Evolutionary conservation across 192 early-diverging fungal species (phyloP), one percentile per base, ranked within the genome.

Genomic region (Chytriomyces confervae): DNA sequence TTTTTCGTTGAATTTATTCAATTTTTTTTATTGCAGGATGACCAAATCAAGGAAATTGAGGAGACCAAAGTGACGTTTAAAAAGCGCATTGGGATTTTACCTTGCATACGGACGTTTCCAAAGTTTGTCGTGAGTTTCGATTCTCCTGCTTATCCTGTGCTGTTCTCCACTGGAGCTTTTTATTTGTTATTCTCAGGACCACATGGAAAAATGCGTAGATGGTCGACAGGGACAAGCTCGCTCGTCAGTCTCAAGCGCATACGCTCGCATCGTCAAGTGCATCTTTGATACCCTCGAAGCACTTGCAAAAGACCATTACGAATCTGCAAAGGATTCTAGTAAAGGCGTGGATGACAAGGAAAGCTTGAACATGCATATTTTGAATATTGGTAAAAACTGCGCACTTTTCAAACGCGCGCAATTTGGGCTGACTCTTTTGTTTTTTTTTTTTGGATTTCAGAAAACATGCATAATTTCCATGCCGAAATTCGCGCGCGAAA

Each of bases 401-500:
- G 51, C 36, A 20, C 63, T 63, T 65, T 18, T 9, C 63, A 86
- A 48, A 63, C 2, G 36, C 36, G 4, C 4, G 10, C 6, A n/a
- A 36, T 36, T 53, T 47, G 1, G 82, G 24, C 50, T n/a, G 16
- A 43, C 66, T 27, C 24, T 66, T 48, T 46, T 27, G 24, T 27
- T 24, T 29, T 75, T 65, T 66, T 44, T n/a, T n/a, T n/a, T n/a
- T n/a, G 91, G 23, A 43, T 46, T 36, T 62, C 44, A 13, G 97
- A 97, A 81, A 99, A 99, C 78, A 95, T 97, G 95, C 95, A 97
- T 82, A 91, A 95, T 70, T 94, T 97, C 76, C 90, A 94, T 64
- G 88, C 89, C 1, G 95, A 92, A 10, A 74, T 97, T 7, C 89
- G 93, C 67, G 85, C 89, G 3, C 91, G 91, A 73, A 93, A 93